Base-by-base conservation (phyloP, 352 stramenopile genomes). In the Pythium dissotocum region DNA sequence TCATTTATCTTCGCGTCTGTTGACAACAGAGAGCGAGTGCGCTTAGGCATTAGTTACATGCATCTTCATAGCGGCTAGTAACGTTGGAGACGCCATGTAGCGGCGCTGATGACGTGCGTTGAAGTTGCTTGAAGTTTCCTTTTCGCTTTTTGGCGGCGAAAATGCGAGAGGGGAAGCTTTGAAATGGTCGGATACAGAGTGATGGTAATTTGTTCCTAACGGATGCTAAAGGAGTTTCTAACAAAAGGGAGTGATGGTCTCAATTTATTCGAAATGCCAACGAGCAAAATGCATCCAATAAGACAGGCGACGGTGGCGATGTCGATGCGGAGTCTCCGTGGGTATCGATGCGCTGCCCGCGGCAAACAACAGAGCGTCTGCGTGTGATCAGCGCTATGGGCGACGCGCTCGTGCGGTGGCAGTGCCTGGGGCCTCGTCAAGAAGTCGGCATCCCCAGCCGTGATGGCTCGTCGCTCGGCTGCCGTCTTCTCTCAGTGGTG, bases 161-260 rank as follows among this genome's bases (percentile, higher is more conserved):
- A 33, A n/a, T 16, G n/a, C 21, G 21, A 30, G 40, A n/a, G 52
- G 13, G 10, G 33, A 38, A 53, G 38, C 28, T 62, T 62, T 62
- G 56, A 62, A 62, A 36, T 62, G 52, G 36, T 18, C 21, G 56
- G 26, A 60, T 49, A 35, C 14, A 21, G 52, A 60, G 54, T 60
- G 54, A 60, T 48, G 8, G 54, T 46, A 42, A 24, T 8, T 30
- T 16, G 52, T 58, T 58, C 28, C 28, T 58, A 58, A 58, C 52
- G 5, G 5, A 42, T 28, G 51, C 13, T 58, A 13, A 42, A 26
- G 38, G 28, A 21, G 52, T 36, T 32, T 42, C 10, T 58, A 58
- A 40, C 42, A 13, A 49, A 21, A 12, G 12, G 35, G 35, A 40
- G 12, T 83, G 36, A 74, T 65, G 40, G 53, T 85, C 4, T 62